Percentiles rank a stretch among this genome's conserved stretches.
phyloP scores from a whole-genome alignment of 1,284 basidiomycete species.

The Ganoderma lingzhi region DNA sequence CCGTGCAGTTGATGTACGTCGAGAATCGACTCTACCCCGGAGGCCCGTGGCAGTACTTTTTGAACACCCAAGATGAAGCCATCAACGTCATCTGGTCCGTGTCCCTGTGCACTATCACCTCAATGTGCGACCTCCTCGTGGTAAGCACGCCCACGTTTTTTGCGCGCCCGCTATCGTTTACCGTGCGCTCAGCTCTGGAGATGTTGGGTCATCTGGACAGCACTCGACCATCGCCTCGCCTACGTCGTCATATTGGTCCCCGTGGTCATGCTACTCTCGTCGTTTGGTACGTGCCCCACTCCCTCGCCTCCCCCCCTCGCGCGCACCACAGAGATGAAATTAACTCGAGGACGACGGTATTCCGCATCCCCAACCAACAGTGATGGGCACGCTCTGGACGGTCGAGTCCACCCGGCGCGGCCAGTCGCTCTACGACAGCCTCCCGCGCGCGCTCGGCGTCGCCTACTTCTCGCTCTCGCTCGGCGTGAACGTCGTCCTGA shows the following conservation, averaged over 20 bases:
- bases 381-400: slow-evolving; percentile 51
- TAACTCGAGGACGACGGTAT: neutral
- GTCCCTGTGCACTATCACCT: slow-evolving; percentile 47
- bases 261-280: slow-evolving; percentile 38
- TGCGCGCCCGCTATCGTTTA: neutral
- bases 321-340: slow-evolving; percentile 7
- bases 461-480: slow-evolving; percentile 53
- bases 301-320: neutral
- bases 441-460: slow-evolving; percentile 44
- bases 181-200: slow-evolving; percentile 47
- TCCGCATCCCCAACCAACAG: slow-evolving; percentile 31
- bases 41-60: slow-evolving; percentile 49
- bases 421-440: slow-evolving; percentile 47
- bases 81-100: slow-evolving; percentile 51
- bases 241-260: slow-evolving; percentile 43
- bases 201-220: slow-evolving; percentile 55
- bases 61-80: slow-evolving; percentile 42
- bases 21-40: slow-evolving; percentile 53
- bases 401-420: slow-evolving; percentile 47
- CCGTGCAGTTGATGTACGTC: slow-evolving; percentile 47
- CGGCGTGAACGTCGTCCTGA: slow-evolving; percentile 52
- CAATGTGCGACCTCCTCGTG: slow-evolving; percentile 45
- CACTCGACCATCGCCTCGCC: slow-evolving; percentile 43
- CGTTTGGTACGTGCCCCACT: slow-evolving; percentile 45
- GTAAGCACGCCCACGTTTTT: slow-evolving; percentile 29